A percentile compares a stretch with the other conserved stretches of the same genome.
These are phyloP conservation scores for Psilocybe cyanescens DNA, from an alignment of 768 basidiomycete genomes.

Conservation along the genomic window DNA sequence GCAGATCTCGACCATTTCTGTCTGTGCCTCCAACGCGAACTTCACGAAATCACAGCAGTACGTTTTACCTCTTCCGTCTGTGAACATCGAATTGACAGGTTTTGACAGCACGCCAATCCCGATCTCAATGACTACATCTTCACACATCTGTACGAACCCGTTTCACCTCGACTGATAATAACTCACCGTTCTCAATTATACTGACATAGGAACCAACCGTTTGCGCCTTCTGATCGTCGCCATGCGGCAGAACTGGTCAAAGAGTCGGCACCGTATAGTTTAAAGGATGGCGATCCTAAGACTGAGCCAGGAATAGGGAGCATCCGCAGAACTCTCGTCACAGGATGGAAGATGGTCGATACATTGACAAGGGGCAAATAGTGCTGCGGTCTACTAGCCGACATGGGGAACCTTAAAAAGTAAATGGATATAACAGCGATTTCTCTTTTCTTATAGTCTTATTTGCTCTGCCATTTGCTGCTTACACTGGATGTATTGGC, in stretches of 20 bases:
- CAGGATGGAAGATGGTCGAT: constrained; percentile 45
- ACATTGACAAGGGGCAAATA: constrained; percentile 18
- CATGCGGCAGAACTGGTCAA: constrained; percentile 53
- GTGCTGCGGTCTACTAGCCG: neutral
- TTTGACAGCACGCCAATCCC: constrained; percentile 51
- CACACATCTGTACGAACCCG: constrained; percentile 36
- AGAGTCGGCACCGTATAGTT: constrained; percentile 25
- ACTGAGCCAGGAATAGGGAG: constrained; percentile 31
- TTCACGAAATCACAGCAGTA: constrained; percentile 71
- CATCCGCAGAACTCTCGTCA: constrained; percentile 39
- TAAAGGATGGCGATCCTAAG: constrained; percentile 6
- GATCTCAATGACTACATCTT: constrained; percentile 56
- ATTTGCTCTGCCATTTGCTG: neutral
- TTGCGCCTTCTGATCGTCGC: constrained; percentile 62
- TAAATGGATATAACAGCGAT: neutral
- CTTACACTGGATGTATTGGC: neutral
- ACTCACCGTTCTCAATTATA: neutral
- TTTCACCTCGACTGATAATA: neutral
- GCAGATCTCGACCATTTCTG: constrained; percentile 68
- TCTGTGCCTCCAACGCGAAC: constrained; percentile 60
- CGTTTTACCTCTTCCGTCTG: constrained; percentile 22
- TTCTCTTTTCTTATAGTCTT: neutral
- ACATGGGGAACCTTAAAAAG: neutral
- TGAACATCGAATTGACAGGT: neutral
- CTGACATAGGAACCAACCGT: constrained; percentile 59